Conservation (phyloP, 1,284 basidiomycete genomes). For the Melanopsichium pennsylvanicum region DNA sequence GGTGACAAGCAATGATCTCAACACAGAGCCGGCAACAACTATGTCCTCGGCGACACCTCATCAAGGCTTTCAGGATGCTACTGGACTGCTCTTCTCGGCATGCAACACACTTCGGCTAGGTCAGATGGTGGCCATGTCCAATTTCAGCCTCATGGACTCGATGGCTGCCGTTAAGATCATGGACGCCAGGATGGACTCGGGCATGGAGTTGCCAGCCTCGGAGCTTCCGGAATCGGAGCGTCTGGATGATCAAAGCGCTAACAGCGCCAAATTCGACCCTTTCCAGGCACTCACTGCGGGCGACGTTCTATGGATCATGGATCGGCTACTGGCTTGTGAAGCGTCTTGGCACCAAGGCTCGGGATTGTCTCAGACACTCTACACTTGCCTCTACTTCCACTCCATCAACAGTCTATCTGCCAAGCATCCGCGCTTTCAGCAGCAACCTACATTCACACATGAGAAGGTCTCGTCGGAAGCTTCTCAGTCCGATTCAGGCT, state of each 20-base stretch:
- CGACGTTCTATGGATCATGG: slow-evolving; percentile 87
- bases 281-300: slow-evolving; percentile 73
- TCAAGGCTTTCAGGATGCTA: slow-evolving; percentile 22
- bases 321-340: slow-evolving; percentile 80
- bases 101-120: slow-evolving; percentile 67
- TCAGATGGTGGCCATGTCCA: slow-evolving; percentile 75
- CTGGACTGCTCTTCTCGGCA: slow-evolving; percentile 20
- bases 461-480: no score
- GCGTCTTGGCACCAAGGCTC: slow-evolving; percentile 86
- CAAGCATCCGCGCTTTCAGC: slow-evolving; percentile 53
- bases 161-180: slow-evolving; percentile 92
- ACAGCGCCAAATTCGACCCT: slow-evolving; percentile 72
- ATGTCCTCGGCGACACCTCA: neutral
- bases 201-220: slow-evolving; percentile 69
- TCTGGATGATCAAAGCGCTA: slow-evolving; percentile 66
- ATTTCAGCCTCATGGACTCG: slow-evolving; percentile 79
- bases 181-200: slow-evolving; percentile 86
- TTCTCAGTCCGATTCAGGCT: neutral
- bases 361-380: slow-evolving; percentile 83
- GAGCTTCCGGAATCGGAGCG: slow-evolving; percentile 60
- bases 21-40: neutral
- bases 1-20: neutral
- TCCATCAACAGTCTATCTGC: slow-evolving; percentile 68
- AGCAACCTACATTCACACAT: neutral
- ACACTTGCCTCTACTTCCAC: slow-evolving; percentile 81